Conservation (phyloP, 352 stramenopile species). For the Globisporangium viniferum region DNA sequence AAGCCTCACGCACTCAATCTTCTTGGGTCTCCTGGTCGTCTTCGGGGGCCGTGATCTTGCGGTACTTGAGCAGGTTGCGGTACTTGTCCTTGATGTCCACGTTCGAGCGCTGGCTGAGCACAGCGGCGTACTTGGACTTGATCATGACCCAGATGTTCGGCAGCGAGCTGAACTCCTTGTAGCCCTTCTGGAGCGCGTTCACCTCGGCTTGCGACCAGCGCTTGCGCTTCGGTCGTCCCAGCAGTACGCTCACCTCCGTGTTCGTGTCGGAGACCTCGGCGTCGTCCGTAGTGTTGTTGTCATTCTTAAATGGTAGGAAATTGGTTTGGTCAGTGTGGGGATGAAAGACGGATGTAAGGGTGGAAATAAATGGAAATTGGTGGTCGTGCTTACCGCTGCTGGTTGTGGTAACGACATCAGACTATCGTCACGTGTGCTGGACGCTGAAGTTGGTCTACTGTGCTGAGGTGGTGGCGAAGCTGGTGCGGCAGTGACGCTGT, state of each 20-base stretch:
- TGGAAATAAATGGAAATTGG: not conserved
- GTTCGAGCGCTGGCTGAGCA: conserved; percentile 53
- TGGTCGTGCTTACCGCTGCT: not conserved
- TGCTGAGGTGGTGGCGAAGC: not conserved
- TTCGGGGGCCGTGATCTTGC: conserved; percentile 15
- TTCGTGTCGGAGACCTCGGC: not conserved
- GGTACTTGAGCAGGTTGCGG: conserved; percentile 60
- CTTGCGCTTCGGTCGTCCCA: conserved; percentile 24
- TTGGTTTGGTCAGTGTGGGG: not conserved
- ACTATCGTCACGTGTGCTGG: not conserved
- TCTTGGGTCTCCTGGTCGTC: conserved; percentile 4
- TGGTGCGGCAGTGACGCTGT: not conserved
- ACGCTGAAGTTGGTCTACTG: not conserved
- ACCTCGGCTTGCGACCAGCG: conserved; percentile 59
- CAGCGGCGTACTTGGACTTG: conserved; percentile 47
- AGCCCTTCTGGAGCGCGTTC: conserved; percentile 52
- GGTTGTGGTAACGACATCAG: not conserved
- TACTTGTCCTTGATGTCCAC: conserved; percentile 87
- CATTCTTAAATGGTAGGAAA: not conserved
- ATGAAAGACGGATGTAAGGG: too few relatives aligned
- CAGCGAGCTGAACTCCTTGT: conserved; percentile 44
- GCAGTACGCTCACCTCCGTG: conserved; percentile 12
- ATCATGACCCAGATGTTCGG: conserved; percentile 68
- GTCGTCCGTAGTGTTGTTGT: conserved; percentile 11
- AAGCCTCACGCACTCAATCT: not conserved